Evolutionary conservation across 2,329 filamentous ascomycete species (phyloP).

Genomic region (Pseudopithomyces maydicus): DNA sequence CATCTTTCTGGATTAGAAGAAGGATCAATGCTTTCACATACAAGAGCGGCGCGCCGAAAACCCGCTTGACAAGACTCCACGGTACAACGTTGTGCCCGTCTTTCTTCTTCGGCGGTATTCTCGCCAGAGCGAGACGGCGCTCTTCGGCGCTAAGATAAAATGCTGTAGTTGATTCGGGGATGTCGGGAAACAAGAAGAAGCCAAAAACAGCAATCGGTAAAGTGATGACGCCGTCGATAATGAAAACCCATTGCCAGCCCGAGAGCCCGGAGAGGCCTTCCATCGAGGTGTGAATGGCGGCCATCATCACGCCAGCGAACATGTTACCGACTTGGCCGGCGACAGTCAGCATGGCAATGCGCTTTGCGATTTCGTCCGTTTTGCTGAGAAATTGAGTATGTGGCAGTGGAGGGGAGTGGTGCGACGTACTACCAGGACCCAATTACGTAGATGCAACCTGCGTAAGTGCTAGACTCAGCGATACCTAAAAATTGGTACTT

Average conservation of each 20-base stretch:
- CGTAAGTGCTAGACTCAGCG: neutral
- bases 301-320: slow-evolving; percentile 23
- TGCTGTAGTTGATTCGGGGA: slow-evolving; percentile 21
- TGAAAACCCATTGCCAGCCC: slow-evolving; percentile 42
- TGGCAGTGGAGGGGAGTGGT: neutral
- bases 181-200: slow-evolving; percentile 25
- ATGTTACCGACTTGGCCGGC: slow-evolving; percentile 29
- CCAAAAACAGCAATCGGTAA: neutral
- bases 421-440: slow-evolving; percentile 34
- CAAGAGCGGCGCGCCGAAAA: slow-evolving; percentile 14
- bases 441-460: slow-evolving; percentile 27
- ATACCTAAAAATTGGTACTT: slow-evolving; percentile 20
- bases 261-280: slow-evolving; percentile 50
- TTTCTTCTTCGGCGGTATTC: slow-evolving; percentile 25
- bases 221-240: slow-evolving; percentile 19
- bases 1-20: too few relatives aligned
- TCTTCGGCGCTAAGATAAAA: slow-evolving; percentile 22
- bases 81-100: slow-evolving; percentile 25
- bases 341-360: slow-evolving; percentile 31
- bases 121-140: slow-evolving; percentile 21
- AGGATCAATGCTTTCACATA: too few relatives aligned
- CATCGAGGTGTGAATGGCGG: slow-evolving; percentile 58
- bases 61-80: slow-evolving; percentile 20
- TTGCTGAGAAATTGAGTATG: slow-evolving; percentile 13
- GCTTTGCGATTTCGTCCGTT: slow-evolving; percentile 28